phyloP scores from a whole-genome alignment of 495 filamentous ascomycete genomes.

The Lasiosphaeris hirsuta region DNA sequence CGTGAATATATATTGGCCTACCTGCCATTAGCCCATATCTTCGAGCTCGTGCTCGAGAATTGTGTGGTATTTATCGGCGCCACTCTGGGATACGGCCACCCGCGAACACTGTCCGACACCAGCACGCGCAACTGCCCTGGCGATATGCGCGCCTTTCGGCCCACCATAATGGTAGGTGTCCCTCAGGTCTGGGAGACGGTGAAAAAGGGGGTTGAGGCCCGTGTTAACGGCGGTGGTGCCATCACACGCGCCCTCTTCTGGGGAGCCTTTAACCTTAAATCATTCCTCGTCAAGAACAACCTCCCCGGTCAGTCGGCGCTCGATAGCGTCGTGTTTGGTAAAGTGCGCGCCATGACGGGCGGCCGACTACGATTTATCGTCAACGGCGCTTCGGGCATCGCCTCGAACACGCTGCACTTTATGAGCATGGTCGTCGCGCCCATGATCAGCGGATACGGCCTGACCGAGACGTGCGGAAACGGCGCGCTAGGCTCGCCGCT shows the following conservation, averaged over 20 bases:
- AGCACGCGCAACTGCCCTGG: conserved; percentile 46
- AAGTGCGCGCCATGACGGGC: conserved; percentile 70
- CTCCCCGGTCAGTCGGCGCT: conserved; percentile 68
- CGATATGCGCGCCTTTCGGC: conserved; percentile 77
- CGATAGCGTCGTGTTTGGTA: conserved; percentile 73
- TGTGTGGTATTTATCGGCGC: conserved; percentile 66
- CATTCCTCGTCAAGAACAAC: conserved; percentile 59
- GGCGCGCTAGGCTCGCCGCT: conserved; percentile 61
- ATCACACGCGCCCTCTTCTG: conserved; percentile 39
- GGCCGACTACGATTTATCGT: conserved; percentile 68
- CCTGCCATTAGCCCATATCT: conserved; percentile 88
- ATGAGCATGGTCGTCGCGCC: conserved; percentile 70
- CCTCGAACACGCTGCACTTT: conserved; percentile 72
- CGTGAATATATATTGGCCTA: conserved; percentile 73
- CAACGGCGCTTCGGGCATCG: conserved; percentile 81
- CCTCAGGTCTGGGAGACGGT: conserved; percentile 79
- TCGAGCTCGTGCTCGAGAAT: conserved; percentile 79
- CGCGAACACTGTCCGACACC: conserved; percentile 71
- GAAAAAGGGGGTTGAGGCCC: conserved; percentile 69
- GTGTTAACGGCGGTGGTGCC: conserved; percentile 48
- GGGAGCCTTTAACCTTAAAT: conserved; percentile 43
- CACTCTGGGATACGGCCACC: conserved; percentile 80
- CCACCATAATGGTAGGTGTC: conserved; percentile 79
- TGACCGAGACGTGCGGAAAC: conserved; percentile 82
- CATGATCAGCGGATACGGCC: conserved; percentile 80